Base-by-base conservation (phyloP, 306 rosid genomes). In the Gastrolobium villosum region DNA sequence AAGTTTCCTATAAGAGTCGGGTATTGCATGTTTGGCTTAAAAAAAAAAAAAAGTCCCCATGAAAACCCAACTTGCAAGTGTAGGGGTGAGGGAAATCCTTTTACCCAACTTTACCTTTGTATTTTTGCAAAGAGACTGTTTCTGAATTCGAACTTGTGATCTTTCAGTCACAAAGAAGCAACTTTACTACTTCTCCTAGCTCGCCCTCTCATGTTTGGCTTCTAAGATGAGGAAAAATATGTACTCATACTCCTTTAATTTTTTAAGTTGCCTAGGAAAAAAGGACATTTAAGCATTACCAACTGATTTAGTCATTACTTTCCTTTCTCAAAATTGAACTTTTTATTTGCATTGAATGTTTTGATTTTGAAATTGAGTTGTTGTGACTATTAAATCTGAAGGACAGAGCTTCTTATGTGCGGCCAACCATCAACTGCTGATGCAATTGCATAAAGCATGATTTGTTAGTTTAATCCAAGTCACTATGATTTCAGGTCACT, bases 401-500 rank as follows among this genome's bases (percentile, higher is more conserved):
- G 50, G 50, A 28, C 40, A 41, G 39, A 36, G 54, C 48, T 41
- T 9, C 43, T 53, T 45, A 46, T 64, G n/a, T 35, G 15, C 44
- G 83, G 31, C 52, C 39, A 73, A 49, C 32, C 31, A 52, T 41
- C 34, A 49, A 66, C 52, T 34, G 41, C 52, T 34, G 72, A 46
- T 72, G 35, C 52, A 72, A 76, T 55, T 72, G 52, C 28, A 76
- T 44, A n/a, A 28, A 50, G 28, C 62, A 54, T 60, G 13, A 35
- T 81, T 71, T 39, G 39, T 63, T 53, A 28, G 63, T 63, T 43
- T 81, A 59, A 83, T 46, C 48, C 14, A 72, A 59, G 46, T 54
- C 63, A 61, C 59, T 44, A 62, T 76, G 49, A 78, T 91, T 88
- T 83, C 94, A 95, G 99, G 88, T 95, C 57, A 87, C 97, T 78